phyloP scores from a whole-genome alignment of 2,329 filamentous ascomycete genomes.

The Aspergillus awamori region DNA sequence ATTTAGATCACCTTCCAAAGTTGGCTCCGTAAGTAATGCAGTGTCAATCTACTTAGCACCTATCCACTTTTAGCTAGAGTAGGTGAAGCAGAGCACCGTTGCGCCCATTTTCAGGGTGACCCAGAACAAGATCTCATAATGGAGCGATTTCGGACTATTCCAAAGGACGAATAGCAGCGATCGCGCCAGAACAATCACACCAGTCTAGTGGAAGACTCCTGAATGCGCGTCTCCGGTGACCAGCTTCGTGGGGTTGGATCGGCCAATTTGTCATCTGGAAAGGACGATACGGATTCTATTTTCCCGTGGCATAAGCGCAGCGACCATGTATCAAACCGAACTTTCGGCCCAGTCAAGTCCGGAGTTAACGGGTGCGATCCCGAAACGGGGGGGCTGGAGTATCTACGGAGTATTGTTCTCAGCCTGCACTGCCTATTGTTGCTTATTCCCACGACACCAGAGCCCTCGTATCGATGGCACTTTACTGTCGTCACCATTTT shows the following conservation, averaged over 20 bases:
- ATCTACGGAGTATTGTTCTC: conserved; percentile 8
- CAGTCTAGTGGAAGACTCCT: conserved; percentile 15
- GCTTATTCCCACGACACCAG: conserved; percentile 2
- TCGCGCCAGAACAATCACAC: conserved; percentile 19
- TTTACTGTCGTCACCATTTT: neutral
- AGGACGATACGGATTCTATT: conserved; percentile 39
- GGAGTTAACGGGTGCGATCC: conserved; percentile 20
- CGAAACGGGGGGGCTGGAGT: conserved; percentile 9
- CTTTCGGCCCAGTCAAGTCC: conserved; percentile 26
- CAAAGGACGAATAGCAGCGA: conserved; percentile 15
- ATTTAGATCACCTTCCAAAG: neutral
- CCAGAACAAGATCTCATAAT: neutral
- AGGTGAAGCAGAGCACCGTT: neutral
- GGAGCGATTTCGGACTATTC: conserved; percentile 20
- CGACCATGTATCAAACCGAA: conserved; percentile 21
- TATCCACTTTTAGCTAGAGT: neutral
- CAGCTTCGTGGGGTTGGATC: conserved; percentile 38
- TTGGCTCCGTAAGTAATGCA: neutral
- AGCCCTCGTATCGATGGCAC: neutral
- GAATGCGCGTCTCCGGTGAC: conserved; percentile 29
- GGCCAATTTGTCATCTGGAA: conserved; percentile 38
- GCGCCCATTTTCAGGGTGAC: neutral
- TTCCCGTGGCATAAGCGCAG: conserved; percentile 30
- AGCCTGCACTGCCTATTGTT: neutral
- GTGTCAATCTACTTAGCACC: neutral